phyloP scores from a whole-genome alignment of 371 early-diverging fungal species.

The Vittaforma corneae region DNA sequence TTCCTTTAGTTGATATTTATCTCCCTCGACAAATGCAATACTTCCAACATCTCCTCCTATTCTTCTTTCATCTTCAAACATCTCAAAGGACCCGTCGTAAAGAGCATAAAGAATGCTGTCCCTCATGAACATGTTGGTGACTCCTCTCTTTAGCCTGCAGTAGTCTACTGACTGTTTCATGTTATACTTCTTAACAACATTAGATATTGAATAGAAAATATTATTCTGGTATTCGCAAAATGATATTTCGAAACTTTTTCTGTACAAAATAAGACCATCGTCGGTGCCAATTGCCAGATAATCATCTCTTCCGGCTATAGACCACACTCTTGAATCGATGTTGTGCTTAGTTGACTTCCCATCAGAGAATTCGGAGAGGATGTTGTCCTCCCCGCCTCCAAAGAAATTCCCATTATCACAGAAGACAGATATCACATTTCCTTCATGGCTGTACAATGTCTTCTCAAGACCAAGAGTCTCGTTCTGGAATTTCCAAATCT shows the following conservation, averaged over 20 bases:
- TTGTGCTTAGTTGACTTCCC: conserved; percentile 62
- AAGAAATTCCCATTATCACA: conserved; percentile 60
- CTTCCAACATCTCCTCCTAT: conserved; percentile 11
- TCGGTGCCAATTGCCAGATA: conserved; percentile 76
- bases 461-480: conserved; percentile 90
- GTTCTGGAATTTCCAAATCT: conserved; percentile 90
- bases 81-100: conserved; percentile 24
- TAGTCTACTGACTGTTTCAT: neutral
- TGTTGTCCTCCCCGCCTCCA: conserved; percentile 84
- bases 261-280: conserved; percentile 32
- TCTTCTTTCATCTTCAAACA: conserved; percentile 24
- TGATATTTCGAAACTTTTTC: neutral
- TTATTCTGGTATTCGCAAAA: too few species aligned
- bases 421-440: conserved; percentile 86
- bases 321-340: conserved; percentile 57
- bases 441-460: conserved; percentile 88
- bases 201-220: too few species aligned
- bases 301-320: conserved; percentile 82
- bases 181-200: too few species aligned
- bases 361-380: conserved; percentile 87
- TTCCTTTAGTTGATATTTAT: conserved; percentile 19
- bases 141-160: neutral
- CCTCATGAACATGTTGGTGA: neutral
- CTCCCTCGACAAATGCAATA: conserved; percentile 10
- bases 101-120: too few species aligned